Base-by-base conservation (phyloP, 2,329 filamentous ascomycete species). In the Endocalyx cinctus region DNA sequence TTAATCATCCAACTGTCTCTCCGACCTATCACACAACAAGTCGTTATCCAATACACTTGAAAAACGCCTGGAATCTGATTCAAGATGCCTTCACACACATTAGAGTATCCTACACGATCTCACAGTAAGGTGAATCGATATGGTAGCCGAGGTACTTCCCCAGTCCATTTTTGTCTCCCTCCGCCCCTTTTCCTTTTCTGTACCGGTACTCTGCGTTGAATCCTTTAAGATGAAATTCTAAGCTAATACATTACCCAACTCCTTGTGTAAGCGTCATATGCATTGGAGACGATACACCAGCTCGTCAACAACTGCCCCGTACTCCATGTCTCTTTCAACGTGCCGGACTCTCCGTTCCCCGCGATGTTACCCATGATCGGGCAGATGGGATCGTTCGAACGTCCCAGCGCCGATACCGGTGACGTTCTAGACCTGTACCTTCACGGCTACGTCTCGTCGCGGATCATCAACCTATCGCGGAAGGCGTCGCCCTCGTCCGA, bases 291-390 rank as follows among this genome's bases (percentile, higher is more conserved):
- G 6, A 86, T 94, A 52, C 84, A 94, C 57, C 57, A 62, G 37
- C 83, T 94, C 51, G 67, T 94, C 60, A 88, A 90, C 60, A 69
- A 69, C 14, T 74, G 75, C n/a, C 78, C 77, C 23, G 73, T 94
- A 31, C 70, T 92, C 12, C 82, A 94, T 62, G 79, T 94, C 49
- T 87, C 86, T 43, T 94, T 94, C 70, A 76, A 72, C 31, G 62
- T 70, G 5, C 65, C 72, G 1, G 62, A 68, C 27, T 75, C 79
- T 33, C 80, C 83, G 1, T 92, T 89, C 52, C 86, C 87, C 4
- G 75, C 78, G 32, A 80, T 82, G 34, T 70, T 94, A 2, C 87
- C 87, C 41, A 90, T 94, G 86, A 85, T 94, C 50, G 86, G 85
- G 32, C 79, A 85, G 48, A 84, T 92, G 72, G 84, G 79, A 10